Evolutionary conservation across 2,329 filamentous ascomycete species (phyloP).

Genomic region (Cadophora gregata): DNA sequence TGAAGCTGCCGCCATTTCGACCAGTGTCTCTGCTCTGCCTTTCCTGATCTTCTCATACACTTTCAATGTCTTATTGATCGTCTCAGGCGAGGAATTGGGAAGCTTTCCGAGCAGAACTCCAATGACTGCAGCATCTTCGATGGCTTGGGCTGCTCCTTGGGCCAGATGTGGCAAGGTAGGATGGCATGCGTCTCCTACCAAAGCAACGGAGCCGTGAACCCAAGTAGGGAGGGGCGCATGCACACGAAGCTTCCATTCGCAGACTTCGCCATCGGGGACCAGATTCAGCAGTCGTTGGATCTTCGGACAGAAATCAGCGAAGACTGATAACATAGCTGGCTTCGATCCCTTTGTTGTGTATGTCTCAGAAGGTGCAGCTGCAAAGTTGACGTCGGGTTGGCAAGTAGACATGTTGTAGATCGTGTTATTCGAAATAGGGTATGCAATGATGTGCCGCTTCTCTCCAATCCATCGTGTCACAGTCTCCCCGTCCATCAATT

Average conservation of each 20-base stretch:
- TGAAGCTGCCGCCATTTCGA: constrained; percentile 57
- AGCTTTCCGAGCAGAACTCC: constrained; percentile 56
- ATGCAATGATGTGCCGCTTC: constrained; percentile 78
- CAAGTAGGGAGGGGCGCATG: constrained; percentile 63
- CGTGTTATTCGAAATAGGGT: constrained; percentile 70
- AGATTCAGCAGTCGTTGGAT: constrained; percentile 64
- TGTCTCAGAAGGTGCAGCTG: constrained; percentile 60
- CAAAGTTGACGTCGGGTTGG: constrained; percentile 66
- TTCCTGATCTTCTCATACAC: constrained; percentile 63
- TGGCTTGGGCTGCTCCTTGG: constrained; percentile 71
- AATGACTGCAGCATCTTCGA: constrained; percentile 69
- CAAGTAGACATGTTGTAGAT: constrained; percentile 69
- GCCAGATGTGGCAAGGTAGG: constrained; percentile 71
- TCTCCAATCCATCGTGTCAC: constrained; percentile 80
- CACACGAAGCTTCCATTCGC: constrained; percentile 68
- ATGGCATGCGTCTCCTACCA: constrained; percentile 71
- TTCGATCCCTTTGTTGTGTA: constrained; percentile 70
- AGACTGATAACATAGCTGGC: constrained; percentile 65
- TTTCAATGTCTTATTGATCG: constrained; percentile 56
- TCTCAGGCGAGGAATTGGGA: constrained; percentile 46
- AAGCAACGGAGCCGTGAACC: constrained; percentile 60
- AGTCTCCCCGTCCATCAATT: constrained; percentile 69
- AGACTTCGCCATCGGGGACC: constrained; percentile 66
- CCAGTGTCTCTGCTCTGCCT: constrained; percentile 58
- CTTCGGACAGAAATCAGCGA: constrained; percentile 63